Evolutionary conservation across 257 asterid genomes (phyloP).

Genomic region (Vinca minor): DNA sequence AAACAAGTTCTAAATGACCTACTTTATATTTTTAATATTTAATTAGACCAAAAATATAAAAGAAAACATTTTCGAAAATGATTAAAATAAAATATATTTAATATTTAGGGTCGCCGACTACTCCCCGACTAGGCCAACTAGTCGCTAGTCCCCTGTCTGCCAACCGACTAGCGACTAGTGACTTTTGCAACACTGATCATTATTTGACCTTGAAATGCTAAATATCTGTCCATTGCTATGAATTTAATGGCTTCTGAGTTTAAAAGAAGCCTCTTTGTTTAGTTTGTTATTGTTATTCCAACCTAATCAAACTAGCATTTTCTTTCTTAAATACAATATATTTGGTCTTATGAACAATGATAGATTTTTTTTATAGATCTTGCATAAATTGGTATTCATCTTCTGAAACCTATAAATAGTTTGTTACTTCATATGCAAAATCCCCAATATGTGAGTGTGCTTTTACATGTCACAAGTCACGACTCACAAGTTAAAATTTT

Average conservation of each 20-base stretch:
- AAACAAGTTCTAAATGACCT: too few relatives aligned
- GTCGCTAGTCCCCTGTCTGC: too few relatives aligned
- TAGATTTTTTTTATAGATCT: too few relatives aligned
- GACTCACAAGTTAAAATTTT: neutral
- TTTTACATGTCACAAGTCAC: neutral
- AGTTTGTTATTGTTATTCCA: neutral
- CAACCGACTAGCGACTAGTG: too few relatives aligned
- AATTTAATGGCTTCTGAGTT: neutral
- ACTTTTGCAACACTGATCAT: neutral
- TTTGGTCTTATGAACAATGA: neutral
- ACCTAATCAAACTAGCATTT: too few relatives aligned
- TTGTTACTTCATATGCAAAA: neutral
- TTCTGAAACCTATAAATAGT: neutral
- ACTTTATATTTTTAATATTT: too few relatives aligned
- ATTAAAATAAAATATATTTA: too few relatives aligned
- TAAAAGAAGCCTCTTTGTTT: neutral
- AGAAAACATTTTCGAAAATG: too few relatives aligned
- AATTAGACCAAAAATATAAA: too few relatives aligned
- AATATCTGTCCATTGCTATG: neutral
- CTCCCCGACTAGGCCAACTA: too few relatives aligned
- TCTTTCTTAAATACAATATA: neutral
- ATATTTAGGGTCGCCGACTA: too few relatives aligned
- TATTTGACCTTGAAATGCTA: neutral
- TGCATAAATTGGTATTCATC: too few relatives aligned
- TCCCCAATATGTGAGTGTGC: neutral